Percentiles rank a stretch among this genome's conserved stretches.
Conservation (phyloP, 352 stramenopile genomes). For the Phytophthora gonapodyides region DNA sequence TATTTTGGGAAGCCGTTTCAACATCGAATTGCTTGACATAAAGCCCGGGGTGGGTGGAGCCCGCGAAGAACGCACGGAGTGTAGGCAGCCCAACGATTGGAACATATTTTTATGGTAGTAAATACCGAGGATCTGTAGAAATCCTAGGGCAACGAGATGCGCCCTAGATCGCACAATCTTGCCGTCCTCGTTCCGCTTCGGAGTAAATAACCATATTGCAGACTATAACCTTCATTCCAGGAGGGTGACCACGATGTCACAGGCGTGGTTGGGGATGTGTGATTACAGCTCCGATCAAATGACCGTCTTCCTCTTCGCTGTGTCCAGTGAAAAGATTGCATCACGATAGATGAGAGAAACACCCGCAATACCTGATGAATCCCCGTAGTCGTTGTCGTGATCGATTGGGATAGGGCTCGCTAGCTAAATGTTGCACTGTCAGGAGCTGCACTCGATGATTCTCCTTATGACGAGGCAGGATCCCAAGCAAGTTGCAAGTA, state of each 20-base stretch:
- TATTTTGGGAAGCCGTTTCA: conserved; percentile 28
- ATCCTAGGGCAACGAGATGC: conserved; percentile 28
- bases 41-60: conserved; percentile 18
- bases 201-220: conserved; percentile 21
- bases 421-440: not conserved
- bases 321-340: conserved; percentile 2
- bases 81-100: conserved; percentile 24
- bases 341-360: conserved; percentile 7
- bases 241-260: conserved; percentile 10
- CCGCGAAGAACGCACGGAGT: conserved; percentile 25
- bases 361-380: not conserved
- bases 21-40: conserved; percentile 31
- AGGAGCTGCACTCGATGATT: not conserved
- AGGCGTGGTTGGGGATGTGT: conserved; percentile 21
- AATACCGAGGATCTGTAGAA: conserved; percentile 22
- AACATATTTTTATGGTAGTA: conserved; percentile 31
- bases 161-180: conserved; percentile 32
- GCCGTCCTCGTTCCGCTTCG: conserved; percentile 27
- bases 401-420: conserved; percentile 5
- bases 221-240: conserved; percentile 7
- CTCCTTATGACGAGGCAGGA: not conserved
- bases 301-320: conserved; percentile 6
- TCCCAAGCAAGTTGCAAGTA: conserved; percentile 1
- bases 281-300: conserved; percentile 2
- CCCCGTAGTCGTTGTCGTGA: conserved; percentile 9